phyloP scores from a whole-genome alignment of 192 early-diverging fungal species.

The Coemansia sp. region DNA sequence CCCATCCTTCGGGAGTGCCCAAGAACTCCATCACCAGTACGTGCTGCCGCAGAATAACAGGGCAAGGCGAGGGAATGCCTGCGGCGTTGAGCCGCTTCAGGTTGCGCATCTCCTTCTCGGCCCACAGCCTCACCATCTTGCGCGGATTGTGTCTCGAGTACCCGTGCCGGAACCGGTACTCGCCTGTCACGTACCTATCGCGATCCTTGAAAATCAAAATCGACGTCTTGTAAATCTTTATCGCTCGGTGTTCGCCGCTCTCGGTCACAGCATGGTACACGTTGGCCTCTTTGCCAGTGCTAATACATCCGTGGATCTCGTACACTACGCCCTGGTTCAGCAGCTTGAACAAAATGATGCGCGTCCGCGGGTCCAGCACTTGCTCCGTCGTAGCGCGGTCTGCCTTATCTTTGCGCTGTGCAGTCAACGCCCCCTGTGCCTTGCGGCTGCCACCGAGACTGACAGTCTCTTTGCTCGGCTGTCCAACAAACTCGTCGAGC shows the following conservation, averaged over 20 bases:
- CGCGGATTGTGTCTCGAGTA: slow-evolving; percentile 93
- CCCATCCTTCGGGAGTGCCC: slow-evolving; percentile 90
- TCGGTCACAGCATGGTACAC: slow-evolving; percentile 96
- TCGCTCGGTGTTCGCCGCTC: slow-evolving; percentile 79
- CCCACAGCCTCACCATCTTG: slow-evolving; percentile 99
- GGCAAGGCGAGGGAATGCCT: slow-evolving; percentile 90
- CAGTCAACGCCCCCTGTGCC: slow-evolving; percentile 26
- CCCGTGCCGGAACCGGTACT: slow-evolving; percentile 94
- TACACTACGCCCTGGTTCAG: slow-evolving; percentile 88
- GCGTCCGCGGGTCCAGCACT: slow-evolving; percentile 96
- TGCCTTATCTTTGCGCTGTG: slow-evolving; percentile 80
- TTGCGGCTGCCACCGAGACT: slow-evolving; percentile 49
- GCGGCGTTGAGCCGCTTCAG: slow-evolving; percentile 86
- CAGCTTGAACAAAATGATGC: slow-evolving; percentile 96
- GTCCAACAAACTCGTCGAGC: slow-evolving; percentile 59
- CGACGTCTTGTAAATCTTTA: slow-evolving; percentile 99
- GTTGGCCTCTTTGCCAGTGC: slow-evolving; percentile 99
- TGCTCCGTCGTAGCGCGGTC: slow-evolving; percentile 97
- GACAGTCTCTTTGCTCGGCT: not conserved
- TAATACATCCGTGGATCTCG: slow-evolving; percentile 96
- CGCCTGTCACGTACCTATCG: slow-evolving; percentile 95
- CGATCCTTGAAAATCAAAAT: slow-evolving; percentile 98
- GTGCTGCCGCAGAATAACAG: slow-evolving; percentile 86
- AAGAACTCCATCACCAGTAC: slow-evolving; percentile 96
- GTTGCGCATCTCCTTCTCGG: slow-evolving; percentile 99